phyloP scores from a whole-genome alignment of 495 filamentous ascomycete species.

The Cairneyella variabilis region DNA sequence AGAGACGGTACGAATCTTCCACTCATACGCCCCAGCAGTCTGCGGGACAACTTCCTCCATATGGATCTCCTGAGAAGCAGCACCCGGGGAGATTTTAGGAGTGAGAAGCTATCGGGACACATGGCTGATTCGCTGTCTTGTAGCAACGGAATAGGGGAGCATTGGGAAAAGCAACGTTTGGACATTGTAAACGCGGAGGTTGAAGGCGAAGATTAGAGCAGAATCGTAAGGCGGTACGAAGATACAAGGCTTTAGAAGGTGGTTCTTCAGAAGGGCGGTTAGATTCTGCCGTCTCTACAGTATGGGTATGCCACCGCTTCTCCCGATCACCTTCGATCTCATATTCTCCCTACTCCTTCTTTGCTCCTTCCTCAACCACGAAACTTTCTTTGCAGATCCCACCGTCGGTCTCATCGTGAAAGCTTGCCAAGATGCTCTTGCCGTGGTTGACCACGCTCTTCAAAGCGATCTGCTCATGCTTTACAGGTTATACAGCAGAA shows the following conservation, averaged over 20 bases:
- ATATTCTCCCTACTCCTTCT: neutral
- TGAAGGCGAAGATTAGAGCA: neutral
- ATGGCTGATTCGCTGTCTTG: conserved; percentile 21
- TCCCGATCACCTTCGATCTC: neutral
- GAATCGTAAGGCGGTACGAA: no score
- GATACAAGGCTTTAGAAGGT: no score
- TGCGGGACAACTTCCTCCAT: no score
- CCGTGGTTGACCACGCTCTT: no score
- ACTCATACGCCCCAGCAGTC: no score
- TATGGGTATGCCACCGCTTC: neutral
- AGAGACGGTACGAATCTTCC: no score
- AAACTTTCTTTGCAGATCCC: neutral
- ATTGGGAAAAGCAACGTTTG: conserved; percentile 19
- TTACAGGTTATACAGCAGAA: conserved; percentile 25
- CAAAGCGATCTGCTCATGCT: conserved; percentile 8
- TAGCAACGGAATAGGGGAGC: conserved; percentile 20
- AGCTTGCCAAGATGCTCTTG: no score
- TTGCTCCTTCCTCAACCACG: neutral
- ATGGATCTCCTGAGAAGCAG: no score
- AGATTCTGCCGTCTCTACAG: neutral
- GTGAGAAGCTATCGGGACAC: neutral
- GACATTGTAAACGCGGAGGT: neutral
- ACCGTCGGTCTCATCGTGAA: no score
- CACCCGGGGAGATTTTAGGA: neutral
- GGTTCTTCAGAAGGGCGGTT: no score